phyloP scores from a whole-genome alignment of 257 asterid genomes.

The Nicotiana obtusifolia region DNA sequence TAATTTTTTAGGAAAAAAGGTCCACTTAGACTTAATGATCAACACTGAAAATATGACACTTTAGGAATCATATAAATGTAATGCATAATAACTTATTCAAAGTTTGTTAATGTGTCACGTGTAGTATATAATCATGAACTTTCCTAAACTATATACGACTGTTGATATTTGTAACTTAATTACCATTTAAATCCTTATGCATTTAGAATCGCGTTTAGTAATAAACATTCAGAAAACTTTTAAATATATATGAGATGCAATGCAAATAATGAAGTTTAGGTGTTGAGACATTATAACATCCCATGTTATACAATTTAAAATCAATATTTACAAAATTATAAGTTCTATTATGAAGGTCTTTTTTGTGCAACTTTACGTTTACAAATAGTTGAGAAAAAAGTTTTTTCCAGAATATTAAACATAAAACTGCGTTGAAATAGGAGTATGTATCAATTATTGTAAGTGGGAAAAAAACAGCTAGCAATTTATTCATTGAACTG shows the following conservation, averaged over 20 bases:
- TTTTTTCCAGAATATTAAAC: neutral
- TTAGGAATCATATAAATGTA: neutral
- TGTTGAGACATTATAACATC: neutral
- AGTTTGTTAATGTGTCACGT: neutral
- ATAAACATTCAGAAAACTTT: neutral
- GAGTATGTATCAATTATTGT: neutral
- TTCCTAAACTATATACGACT: neutral
- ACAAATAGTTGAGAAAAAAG: neutral
- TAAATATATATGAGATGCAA: neutral
- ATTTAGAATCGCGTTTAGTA: neutral
- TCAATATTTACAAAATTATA: neutral
- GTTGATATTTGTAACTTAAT: neutral
- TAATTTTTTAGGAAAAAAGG: neutral
- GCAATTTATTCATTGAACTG: neutral
- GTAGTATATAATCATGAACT: neutral
- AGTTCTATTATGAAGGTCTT: neutral
- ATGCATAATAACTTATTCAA: neutral
- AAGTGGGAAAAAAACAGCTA: neutral
- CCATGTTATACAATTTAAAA: neutral
- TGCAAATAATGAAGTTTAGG: neutral
- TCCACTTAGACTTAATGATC: neutral
- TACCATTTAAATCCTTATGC: neutral
- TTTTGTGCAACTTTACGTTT: neutral
- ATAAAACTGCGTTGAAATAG: neutral
- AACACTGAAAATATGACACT: neutral